phyloP scores from a whole-genome alignment of 331 rosid genomes.

The Malus hybrid region DNA sequence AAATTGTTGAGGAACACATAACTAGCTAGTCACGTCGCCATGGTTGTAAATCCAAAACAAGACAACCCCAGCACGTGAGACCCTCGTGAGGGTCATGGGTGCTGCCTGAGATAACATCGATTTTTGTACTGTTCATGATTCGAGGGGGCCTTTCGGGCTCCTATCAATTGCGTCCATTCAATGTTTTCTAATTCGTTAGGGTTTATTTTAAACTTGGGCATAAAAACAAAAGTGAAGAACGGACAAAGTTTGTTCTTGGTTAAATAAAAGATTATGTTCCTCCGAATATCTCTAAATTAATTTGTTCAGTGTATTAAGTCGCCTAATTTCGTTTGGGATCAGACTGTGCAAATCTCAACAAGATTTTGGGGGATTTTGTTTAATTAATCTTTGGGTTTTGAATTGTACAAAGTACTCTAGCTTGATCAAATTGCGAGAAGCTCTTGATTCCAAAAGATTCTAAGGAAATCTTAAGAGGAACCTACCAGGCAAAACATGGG shows the following conservation, averaged over 20 bases:
- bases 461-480: neutral
- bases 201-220: neutral
- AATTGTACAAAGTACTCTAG: too few relatives aligned
- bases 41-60: slow-evolving; percentile 32
- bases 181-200: slow-evolving; percentile 23
- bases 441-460: neutral
- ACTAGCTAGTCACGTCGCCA: neutral
- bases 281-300: slow-evolving; percentile 1
- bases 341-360: neutral
- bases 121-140: slow-evolving; percentile 34
- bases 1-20: neutral
- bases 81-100: slow-evolving; percentile 42
- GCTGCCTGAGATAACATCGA: slow-evolving; percentile 37
- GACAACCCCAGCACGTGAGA: slow-evolving; percentile 50
- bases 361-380: neutral
- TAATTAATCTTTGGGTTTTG: too few relatives aligned
- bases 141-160: neutral
- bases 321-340: neutral
- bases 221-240: neutral
- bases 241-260: slow-evolving; percentile 24
- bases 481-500: neutral
- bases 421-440: neutral
- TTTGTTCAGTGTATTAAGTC: slow-evolving; percentile 27
- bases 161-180: slow-evolving; percentile 25
- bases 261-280: slow-evolving; percentile 22